Conservation (phyloP, 805 yeast species). For the Tetrapisispora pingtungensis region DNA sequence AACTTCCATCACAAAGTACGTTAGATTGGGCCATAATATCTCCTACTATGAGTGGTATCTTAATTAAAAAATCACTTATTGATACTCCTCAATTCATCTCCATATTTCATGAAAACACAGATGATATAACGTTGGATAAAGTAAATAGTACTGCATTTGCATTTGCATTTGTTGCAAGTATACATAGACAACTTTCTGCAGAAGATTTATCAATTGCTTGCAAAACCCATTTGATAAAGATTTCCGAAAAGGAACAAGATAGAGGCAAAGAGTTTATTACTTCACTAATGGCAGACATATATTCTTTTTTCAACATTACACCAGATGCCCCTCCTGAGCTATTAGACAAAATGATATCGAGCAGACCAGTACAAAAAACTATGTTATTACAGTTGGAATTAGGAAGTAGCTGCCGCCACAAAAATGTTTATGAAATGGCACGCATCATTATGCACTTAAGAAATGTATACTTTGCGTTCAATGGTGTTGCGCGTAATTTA, state of each 20-base stretch:
- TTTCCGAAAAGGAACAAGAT: conserved; percentile 13
- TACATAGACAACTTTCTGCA: conserved; percentile 27
- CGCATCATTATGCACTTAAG: conserved; percentile 24
- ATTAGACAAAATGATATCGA: conserved; percentile 28
- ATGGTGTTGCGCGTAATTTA: conserved; percentile 28
- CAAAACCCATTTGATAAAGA: conserved; percentile 20
- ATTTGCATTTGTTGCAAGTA: conserved; percentile 27
- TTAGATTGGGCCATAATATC: conserved; percentile 26
- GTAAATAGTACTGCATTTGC: conserved; percentile 27
- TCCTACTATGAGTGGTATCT: conserved; percentile 28
- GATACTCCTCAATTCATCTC: conserved; percentile 14
- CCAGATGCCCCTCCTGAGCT: conserved; percentile 29
- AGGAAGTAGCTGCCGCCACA: conserved; percentile 21
- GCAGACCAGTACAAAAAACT: conserved; percentile 29
- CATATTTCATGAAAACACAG: conserved; percentile 8
- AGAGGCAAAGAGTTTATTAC: conserved; percentile 24
- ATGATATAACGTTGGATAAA: conserved; percentile 13
- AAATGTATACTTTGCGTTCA: conserved; percentile 27
- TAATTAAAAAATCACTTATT: conserved; percentile 14
- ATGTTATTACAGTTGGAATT: conserved; percentile 28
- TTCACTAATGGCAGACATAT: conserved; percentile 19
- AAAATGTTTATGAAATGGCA: conserved; percentile 26
- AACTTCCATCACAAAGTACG: conserved; percentile 14
- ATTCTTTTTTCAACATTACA: conserved; percentile 27
- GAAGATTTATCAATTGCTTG: conserved; percentile 30